phyloP scores from a whole-genome alignment of 129 eudicot species.

The Tagetes patula region DNA sequence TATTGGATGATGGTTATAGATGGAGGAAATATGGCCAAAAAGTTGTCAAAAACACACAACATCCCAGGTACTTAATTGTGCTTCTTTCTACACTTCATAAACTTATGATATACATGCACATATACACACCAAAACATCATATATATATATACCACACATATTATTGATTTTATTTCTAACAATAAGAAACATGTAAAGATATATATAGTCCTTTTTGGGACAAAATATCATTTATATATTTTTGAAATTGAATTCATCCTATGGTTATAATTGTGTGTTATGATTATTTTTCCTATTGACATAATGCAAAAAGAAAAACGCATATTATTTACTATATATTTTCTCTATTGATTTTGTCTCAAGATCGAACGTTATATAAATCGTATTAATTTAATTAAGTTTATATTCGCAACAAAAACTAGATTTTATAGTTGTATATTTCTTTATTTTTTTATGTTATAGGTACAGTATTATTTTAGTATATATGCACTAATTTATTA shows the following conservation, averaged over 20 bases:
- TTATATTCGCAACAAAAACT: neutral
- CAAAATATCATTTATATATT: neutral
- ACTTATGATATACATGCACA: neutral
- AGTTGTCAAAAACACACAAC: conserved; percentile 89
- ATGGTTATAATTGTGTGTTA: neutral
- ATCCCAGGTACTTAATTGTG: conserved; percentile 57
- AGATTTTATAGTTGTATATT: neutral
- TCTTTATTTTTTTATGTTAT: too few relatives aligned
- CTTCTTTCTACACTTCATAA: neutral
- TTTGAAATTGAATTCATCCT: neutral
- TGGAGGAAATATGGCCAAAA: conserved; percentile 94
- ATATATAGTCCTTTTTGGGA: neutral
- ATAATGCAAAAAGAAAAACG: neutral
- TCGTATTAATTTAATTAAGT: neutral
- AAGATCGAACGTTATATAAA: neutral
- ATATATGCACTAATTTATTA: too few relatives aligned
- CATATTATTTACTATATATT: neutral
- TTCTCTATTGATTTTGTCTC: neutral
- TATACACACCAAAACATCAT: neutral
- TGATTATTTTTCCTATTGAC: neutral
- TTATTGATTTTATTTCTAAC: neutral
- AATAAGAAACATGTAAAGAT: neutral
- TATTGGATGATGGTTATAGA: conserved; percentile 84
- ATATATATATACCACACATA: neutral
- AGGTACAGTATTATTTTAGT: too few relatives aligned